Evolutionary conservation across 139 green algal species (phyloP).

Genomic region (Chlamydomonas schloesseri): DNA sequence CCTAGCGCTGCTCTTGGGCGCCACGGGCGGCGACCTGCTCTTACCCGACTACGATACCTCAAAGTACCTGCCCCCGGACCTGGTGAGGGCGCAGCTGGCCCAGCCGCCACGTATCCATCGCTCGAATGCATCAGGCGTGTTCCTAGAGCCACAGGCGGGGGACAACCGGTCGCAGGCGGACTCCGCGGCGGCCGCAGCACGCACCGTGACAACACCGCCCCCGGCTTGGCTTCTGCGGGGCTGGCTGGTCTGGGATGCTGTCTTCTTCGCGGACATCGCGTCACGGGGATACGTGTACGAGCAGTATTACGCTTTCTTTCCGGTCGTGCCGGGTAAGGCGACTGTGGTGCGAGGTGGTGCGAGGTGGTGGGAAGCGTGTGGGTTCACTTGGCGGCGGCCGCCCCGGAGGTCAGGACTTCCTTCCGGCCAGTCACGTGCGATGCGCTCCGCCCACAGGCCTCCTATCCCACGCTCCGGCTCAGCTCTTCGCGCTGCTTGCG

Average conservation of each 20-base stretch:
- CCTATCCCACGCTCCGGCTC: not conserved
- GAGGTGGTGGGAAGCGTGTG: too few relatives aligned
- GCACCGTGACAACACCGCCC: too few relatives aligned
- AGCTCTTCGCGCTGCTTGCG: not conserved
- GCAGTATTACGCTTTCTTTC: constrained; percentile 94
- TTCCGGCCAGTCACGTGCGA: too few relatives aligned
- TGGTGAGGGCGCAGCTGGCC: too few relatives aligned
- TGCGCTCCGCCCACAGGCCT: not conserved
- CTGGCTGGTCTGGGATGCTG: constrained; percentile 85
- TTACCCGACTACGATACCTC: constrained; percentile 77
- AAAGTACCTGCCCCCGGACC: constrained; percentile 28
- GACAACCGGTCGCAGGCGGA: not conserved
- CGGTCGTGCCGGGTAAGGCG: constrained; percentile 73
- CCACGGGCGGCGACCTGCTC: not conserved
- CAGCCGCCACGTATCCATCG: too few relatives aligned
- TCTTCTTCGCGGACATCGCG: constrained; percentile 84
- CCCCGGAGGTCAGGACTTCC: too few relatives aligned
- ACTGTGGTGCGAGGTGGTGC: too few relatives aligned
- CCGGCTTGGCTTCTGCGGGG: not conserved
- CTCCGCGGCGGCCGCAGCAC: not conserved
- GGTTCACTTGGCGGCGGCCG: too few relatives aligned
- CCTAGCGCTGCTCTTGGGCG: not conserved
- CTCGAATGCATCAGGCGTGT: not conserved
- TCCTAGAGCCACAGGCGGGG: not conserved
- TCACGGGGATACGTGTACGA: constrained; percentile 91